phyloP scores from a whole-genome alignment of 345 rosid species.

The Gossypium bickii region DNA sequence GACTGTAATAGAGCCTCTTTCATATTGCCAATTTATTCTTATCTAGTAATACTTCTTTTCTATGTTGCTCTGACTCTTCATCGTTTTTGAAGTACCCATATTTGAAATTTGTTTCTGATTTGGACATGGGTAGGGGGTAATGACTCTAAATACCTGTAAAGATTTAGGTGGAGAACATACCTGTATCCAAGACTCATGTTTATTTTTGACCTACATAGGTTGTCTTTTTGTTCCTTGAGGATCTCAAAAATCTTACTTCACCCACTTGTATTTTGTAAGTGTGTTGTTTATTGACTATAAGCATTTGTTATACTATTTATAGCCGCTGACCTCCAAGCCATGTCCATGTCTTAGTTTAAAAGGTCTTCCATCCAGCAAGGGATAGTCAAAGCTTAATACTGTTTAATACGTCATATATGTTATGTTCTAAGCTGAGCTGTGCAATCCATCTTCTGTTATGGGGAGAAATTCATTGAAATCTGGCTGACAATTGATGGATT shows the following conservation, averaged over 20 bases:
- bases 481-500: neutral
- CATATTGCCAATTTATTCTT: neutral
- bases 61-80: neutral
- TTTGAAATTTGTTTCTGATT: neutral
- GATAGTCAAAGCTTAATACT: conserved; percentile 13
- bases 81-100: neutral
- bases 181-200: neutral
- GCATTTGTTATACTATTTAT: conserved; percentile 8
- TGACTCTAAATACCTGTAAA: neutral
- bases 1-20: neutral
- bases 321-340: neutral
- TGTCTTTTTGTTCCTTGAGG: neutral
- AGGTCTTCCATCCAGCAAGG: conserved; percentile 4
- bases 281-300: conserved; percentile 13
- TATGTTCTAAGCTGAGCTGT: neutral
- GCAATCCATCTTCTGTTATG: neutral
- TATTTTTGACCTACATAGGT: neutral
- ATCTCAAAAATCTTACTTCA: neutral
- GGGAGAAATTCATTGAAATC: neutral
- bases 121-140: neutral
- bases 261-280: neutral
- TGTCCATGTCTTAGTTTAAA: neutral
- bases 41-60: neutral
- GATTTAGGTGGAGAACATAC: neutral
- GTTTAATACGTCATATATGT: conserved; percentile 1